Conservation (phyloP, 2,329 filamentous ascomycete species). For the Diaporthe helianthi region DNA sequence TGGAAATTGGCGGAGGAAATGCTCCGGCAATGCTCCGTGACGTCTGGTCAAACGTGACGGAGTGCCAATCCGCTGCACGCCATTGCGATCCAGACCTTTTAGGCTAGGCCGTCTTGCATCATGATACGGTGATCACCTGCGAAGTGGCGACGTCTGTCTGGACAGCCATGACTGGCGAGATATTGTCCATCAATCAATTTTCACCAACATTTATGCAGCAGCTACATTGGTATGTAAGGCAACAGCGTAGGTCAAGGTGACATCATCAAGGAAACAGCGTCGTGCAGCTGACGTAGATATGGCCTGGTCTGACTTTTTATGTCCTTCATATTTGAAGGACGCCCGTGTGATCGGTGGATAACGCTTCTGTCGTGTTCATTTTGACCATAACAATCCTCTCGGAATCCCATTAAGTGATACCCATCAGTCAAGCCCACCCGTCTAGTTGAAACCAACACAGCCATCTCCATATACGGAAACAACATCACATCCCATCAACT, state of each 20-base stretch:
- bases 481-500: background rate
- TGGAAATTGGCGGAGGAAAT: too few relatives aligned
- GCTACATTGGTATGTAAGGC: too few relatives aligned
- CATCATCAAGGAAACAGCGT: conserved; percentile 8
- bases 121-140: background rate
- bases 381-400: background rate
- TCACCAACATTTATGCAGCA: background rate
- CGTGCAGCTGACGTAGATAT: conserved; percentile 4
- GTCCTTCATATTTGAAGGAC: background rate
- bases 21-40: background rate
- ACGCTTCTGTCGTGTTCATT: background rate
- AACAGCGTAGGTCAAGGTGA: background rate
- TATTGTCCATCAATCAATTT: background rate
- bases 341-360: background rate
- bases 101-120: background rate
- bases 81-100: background rate
- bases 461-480: background rate
- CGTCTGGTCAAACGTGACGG: background rate
- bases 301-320: background rate
- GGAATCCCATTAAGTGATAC: background rate
- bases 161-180: background rate
- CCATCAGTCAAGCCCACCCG: too few relatives aligned
- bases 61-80: background rate
- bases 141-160: background rate
- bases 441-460: background rate